Base-by-base conservation (phyloP, 75 land plant genomes). In the Sequoia sempervirens region DNA sequence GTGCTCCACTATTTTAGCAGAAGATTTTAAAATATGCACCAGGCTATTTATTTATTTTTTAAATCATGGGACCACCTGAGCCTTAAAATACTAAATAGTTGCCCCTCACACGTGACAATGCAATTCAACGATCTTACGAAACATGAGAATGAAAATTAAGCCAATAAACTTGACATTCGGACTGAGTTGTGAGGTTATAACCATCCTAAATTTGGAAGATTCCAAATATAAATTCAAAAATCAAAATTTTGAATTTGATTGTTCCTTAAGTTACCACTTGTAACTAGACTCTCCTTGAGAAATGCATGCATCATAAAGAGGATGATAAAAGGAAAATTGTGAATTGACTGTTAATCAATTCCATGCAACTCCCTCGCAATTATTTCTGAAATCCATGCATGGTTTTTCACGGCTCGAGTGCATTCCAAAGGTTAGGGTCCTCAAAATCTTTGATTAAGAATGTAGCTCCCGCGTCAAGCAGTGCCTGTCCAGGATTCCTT, bases 351-450 rank as follows among this genome's bases (percentile, higher is more conserved):
- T 75, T 18, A 75, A 75, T 40, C 41, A 38, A 40, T 5, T 75
- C 79, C 45, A 13, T 40, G 38, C 46, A 20, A 75, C 68, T 14
- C 1, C 79, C 79, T 20, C 9, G 46, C 46, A 75, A 38, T 11
- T 38, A 10, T 75, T 75, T 75, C 79, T 75, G 79, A 40, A 75
- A 38, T 40, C 36, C 2, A 75, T 20, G 40, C 2, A 1, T 34
- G 15, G 36, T 34, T 38, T 40, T 40, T 75, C n/a, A 38, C 40
- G 79, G 40, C 40, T 89, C 95, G 52, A 96, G 81, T 53, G 92
- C 93, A 13, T 75, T 79, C 99, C 95, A 95, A 47, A 97, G 84
- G 74, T 95, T 90, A 8, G 92, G 90, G 86, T 97, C 99, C 15
- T 88, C 86, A 82, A 89, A 97, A 84, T 91, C 90, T 68, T 92